A percentile compares a stretch with the other conserved stretches of the same genome.
These are phyloP conservation scores for Nemania serpens DNA, from an alignment of 2,329 filamentous ascomycete species.

Conservation along the genomic window DNA sequence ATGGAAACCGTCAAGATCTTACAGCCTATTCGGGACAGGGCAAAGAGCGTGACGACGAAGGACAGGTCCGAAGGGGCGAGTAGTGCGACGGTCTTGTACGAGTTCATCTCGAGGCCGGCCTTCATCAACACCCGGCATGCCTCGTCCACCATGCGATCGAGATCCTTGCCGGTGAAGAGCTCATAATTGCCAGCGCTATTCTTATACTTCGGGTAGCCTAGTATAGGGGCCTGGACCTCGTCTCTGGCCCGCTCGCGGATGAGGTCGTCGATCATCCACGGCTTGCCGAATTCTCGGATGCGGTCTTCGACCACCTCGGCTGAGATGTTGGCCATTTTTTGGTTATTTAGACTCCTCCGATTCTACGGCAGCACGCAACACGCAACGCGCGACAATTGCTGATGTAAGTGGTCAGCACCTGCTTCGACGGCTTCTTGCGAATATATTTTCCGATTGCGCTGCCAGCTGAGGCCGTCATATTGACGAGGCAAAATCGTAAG, in stretches of 20 bases:
- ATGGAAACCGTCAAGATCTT: slow-evolving; percentile 50
- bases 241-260: slow-evolving; percentile 47
- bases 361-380: no score
- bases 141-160: slow-evolving; percentile 48
- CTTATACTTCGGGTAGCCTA: slow-evolving; percentile 46
- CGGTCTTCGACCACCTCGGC: slow-evolving; percentile 36
- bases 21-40: slow-evolving; percentile 50
- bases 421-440: no score
- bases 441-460: no score
- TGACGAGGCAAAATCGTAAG: no score
- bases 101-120: slow-evolving; percentile 41
- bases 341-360: background rate
- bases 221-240: slow-evolving; percentile 45
- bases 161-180: slow-evolving; percentile 47
- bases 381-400: no score
- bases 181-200: slow-evolving; percentile 44
- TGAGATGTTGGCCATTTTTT: slow-evolving; percentile 38
- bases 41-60: slow-evolving; percentile 50
- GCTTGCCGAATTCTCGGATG: slow-evolving; percentile 44
- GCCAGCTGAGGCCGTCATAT: no score
- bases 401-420: no score
- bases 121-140: slow-evolving; percentile 40
- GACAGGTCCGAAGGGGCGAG: slow-evolving; percentile 48
- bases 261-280: slow-evolving; percentile 48
- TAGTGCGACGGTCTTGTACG: slow-evolving; percentile 44